phyloP scores from a whole-genome alignment of 2,329 filamentous ascomycete genomes.

The Fusarium sp. region DNA sequence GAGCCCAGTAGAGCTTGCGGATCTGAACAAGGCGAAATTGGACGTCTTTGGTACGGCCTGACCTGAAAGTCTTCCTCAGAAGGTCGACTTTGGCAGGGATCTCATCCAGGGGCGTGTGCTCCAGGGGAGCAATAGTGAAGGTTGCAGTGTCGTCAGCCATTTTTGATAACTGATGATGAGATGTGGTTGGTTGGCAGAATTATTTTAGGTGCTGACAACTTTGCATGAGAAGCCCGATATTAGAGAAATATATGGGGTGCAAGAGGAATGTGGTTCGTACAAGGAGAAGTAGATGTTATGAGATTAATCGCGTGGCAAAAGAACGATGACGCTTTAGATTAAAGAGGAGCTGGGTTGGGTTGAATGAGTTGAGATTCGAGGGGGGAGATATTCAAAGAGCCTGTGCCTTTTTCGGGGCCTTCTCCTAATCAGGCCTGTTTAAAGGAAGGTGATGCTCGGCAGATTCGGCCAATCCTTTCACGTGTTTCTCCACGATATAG shows the following conservation, averaged over 20 bases:
- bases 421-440: constrained; percentile 28
- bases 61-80: constrained; percentile 78
- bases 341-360: neutral
- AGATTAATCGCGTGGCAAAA: neutral
- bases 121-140: constrained; percentile 64
- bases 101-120: constrained; percentile 74
- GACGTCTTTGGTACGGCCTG: constrained; percentile 86
- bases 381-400: neutral
- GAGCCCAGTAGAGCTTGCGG: constrained; percentile 93
- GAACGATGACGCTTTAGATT: constrained; percentile 2
- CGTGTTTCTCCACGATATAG: constrained; percentile 4
- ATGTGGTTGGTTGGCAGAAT: constrained; percentile 35
- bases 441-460: constrained; percentile 20
- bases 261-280: neutral
- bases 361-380: constrained; percentile 3
- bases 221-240: neutral
- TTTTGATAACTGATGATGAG: constrained; percentile 16
- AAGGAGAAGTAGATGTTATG: neutral
- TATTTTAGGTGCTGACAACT: constrained; percentile 26
- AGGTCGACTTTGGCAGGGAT: constrained; percentile 75
- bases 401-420: constrained; percentile 4
- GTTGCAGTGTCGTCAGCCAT: constrained; percentile 59
- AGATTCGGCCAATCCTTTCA: constrained; percentile 16
- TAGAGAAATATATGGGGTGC: neutral
- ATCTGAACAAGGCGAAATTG: constrained; percentile 89